These are phyloP conservation scores for Phoma sp. DNA, from an alignment of 2,329 filamentous ascomycete species.

Conservation along the genomic window DNA sequence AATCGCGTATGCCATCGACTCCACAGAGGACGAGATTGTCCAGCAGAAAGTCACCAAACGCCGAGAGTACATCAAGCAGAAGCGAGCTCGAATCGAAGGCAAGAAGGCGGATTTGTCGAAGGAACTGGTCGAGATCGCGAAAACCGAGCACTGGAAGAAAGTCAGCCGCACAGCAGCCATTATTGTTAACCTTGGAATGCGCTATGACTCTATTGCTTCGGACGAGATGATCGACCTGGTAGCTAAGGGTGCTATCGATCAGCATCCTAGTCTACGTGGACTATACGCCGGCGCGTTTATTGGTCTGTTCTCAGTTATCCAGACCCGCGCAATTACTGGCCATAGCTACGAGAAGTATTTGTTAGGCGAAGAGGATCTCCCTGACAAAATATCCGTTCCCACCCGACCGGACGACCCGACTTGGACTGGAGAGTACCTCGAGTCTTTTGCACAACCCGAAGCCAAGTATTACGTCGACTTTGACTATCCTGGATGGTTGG, in stretches of 20 bases:
- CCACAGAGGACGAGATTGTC: conserved; percentile 61
- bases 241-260: conserved; percentile 81
- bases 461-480: conserved; percentile 89
- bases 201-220: conserved; percentile 88
- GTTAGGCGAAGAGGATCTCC: conserved; percentile 76
- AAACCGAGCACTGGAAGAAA: conserved; percentile 93
- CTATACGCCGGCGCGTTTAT: conserved; percentile 83
- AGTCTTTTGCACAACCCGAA: conserved; percentile 75
- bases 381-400: conserved; percentile 75
- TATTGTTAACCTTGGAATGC: conserved; percentile 84
- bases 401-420: conserved; percentile 73
- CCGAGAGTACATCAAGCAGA: conserved; percentile 74
- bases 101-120: conserved; percentile 82
- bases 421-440: conserved; percentile 81
- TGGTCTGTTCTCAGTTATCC: conserved; percentile 78
- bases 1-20: conserved; percentile 56
- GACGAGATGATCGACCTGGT: conserved; percentile 83
- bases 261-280: conserved; percentile 82
- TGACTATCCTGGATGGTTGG: conserved; percentile 94
- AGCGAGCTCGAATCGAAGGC: conserved; percentile 77
- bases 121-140: conserved; percentile 79
- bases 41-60: conserved; percentile 66
- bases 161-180: conserved; percentile 88
- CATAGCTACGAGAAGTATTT: conserved; percentile 90
- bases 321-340: conserved; percentile 82